Percentiles rank a stretch among this genome's conserved stretches.
Conservation (phyloP, 306 rosid species). For the Bauhinia variegata region DNA sequence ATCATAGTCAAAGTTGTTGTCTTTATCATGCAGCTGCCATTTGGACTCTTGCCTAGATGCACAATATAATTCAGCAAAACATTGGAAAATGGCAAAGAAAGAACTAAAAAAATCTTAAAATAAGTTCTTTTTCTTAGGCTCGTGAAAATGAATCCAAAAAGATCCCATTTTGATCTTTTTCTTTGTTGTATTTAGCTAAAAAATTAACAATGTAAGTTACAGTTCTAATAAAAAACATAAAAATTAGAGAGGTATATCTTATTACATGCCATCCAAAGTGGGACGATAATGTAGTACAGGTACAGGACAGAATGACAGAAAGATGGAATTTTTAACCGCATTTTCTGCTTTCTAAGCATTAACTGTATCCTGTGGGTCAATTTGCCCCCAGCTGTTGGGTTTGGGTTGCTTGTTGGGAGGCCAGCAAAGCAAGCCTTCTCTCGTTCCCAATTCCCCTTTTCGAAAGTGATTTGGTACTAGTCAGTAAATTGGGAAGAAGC, state of each 20-base stretch:
- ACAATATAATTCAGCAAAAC: neutral
- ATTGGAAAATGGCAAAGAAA: too few relatives aligned
- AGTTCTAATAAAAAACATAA: neutral
- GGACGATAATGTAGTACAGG: slow-evolving; percentile 21
- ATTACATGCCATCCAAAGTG: slow-evolving; percentile 14
- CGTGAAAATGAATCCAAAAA: neutral
- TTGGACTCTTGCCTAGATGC: too few relatives aligned
- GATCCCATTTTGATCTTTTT: neutral
- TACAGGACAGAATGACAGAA: slow-evolving; percentile 21
- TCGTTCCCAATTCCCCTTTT: neutral
- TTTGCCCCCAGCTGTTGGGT: slow-evolving; percentile 12
- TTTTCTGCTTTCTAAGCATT: neutral
- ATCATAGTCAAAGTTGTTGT: neutral
- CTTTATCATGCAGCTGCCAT: neutral
- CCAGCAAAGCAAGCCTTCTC: slow-evolving; percentile 22
- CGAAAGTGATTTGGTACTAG: slow-evolving; percentile 1
- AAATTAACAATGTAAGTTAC: too few relatives aligned
- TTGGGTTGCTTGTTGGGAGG: slow-evolving; percentile 13
- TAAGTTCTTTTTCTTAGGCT: too few relatives aligned
- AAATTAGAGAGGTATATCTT: slow-evolving; percentile 8
- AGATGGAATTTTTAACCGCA: slow-evolving; percentile 10
- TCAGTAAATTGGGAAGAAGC: slow-evolving; percentile 5
- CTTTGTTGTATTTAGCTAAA: too few relatives aligned
- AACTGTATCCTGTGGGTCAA: slow-evolving; percentile 9
- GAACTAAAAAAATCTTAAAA: too few relatives aligned